phyloP scores from a whole-genome alignment of 768 basidiomycete genomes.

The Trametes punicea region DNA sequence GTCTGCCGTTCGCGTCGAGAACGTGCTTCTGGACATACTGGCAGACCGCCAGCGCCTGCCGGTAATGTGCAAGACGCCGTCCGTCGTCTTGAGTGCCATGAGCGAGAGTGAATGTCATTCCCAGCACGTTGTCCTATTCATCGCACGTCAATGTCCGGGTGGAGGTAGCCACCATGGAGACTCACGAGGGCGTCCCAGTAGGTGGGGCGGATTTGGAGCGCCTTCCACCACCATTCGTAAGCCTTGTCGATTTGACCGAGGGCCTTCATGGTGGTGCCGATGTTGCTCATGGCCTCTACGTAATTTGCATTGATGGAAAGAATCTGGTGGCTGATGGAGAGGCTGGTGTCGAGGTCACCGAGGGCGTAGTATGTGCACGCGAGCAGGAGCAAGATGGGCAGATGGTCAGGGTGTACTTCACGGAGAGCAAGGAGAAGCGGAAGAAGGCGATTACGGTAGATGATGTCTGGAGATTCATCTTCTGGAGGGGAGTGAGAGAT shows the following conservation, averaged over 20 bases:
- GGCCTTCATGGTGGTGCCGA: constrained; percentile 35
- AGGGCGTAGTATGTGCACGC: constrained; percentile 36
- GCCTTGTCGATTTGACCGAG: constrained; percentile 33
- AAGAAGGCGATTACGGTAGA: constrained; percentile 29
- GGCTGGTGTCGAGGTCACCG: constrained; percentile 30
- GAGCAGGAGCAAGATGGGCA: constrained; percentile 35
- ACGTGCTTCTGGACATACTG: constrained; percentile 31
- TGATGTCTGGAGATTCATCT: constrained; percentile 16
- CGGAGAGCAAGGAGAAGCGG: constrained; percentile 34
- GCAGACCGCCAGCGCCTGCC: constrained; percentile 34
- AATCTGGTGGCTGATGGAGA: constrained; percentile 34
- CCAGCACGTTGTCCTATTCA: constrained; percentile 35
- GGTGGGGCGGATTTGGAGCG: constrained; percentile 31
- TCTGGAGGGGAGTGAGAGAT: constrained; percentile 13
- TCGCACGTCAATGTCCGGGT: constrained; percentile 5
- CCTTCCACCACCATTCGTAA: constrained; percentile 40
- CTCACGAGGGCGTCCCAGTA: constrained; percentile 36
- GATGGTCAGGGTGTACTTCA: constrained; percentile 32
- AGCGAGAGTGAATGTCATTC: constrained; percentile 27
- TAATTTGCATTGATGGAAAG: constrained; percentile 29
- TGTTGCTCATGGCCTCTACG: constrained; percentile 41
- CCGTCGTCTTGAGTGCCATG: constrained; percentile 15
- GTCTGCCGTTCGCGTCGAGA: constrained; percentile 22
- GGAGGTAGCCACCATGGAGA: background rate
- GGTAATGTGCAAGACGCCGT: constrained; percentile 19